These are phyloP conservation scores for Trichoderma pleuroti DNA, from an alignment of 2,329 filamentous ascomycete species.

Conservation along the genomic window DNA sequence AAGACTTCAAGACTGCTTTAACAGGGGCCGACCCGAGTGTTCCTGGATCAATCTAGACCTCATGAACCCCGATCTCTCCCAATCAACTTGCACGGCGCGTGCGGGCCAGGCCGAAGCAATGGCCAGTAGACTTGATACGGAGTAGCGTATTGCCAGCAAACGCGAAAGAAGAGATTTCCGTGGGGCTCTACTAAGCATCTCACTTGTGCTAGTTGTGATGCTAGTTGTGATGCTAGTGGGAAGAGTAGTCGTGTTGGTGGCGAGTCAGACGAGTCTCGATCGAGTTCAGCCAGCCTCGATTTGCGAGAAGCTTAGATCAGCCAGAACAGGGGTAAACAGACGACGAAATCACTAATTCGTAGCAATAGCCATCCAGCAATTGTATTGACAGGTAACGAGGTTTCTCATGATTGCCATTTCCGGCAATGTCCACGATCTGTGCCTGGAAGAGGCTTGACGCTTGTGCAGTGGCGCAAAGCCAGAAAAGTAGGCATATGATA, in stretches of 20 bases:
- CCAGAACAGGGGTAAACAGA: neutral
- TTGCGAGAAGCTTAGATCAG: neutral
- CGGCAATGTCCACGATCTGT: neutral
- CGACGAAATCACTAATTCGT: neutral
- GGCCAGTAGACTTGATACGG: neutral
- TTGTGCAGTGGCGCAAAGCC: neutral
- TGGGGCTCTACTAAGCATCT: neutral
- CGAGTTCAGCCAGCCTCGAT: neutral
- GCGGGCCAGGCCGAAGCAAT: neutral
- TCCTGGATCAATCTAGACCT: neutral
- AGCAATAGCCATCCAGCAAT: neutral
- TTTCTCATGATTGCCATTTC: neutral
- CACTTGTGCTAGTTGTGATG: neutral
- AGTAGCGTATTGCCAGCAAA: neutral
- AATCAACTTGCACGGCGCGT: neutral
- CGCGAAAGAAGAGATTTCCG: neutral
- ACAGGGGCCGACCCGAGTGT: neutral
- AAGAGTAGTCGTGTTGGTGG: neutral
- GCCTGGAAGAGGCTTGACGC: neutral
- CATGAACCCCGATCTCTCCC: neutral
- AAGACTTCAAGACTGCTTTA: neutral
- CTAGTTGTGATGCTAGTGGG: neutral
- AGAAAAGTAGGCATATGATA: neutral
- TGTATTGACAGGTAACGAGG: neutral
- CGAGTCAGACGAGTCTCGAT: neutral